These are phyloP conservation scores for Pulveroboletus sp. DNA, from an alignment of 768 basidiomycete genomes.

Conservation along the genomic window DNA sequence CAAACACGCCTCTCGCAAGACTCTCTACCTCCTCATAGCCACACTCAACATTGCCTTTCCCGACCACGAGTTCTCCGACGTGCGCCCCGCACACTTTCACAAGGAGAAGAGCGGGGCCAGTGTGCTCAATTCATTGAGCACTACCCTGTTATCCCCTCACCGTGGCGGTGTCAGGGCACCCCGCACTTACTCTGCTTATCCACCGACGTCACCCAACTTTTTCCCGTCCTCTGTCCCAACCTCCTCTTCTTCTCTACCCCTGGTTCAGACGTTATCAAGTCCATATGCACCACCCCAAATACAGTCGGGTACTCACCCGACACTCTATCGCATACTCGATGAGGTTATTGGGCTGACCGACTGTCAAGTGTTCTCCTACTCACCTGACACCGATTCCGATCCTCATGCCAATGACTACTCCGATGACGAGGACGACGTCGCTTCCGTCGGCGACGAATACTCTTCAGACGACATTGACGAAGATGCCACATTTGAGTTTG, in stretches of 20 bases:
- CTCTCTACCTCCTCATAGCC: constrained; percentile 91
- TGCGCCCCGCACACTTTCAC: constrained; percentile 85
- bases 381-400: constrained; percentile 89
- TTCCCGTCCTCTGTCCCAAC: constrained; percentile 68
- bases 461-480: constrained; percentile 71
- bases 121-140: constrained; percentile 82
- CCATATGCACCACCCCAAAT: constrained; percentile 70
- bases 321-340: constrained; percentile 82
- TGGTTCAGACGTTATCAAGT: constrained; percentile 51
- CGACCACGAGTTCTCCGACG: constrained; percentile 94
- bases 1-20: constrained; percentile 81
- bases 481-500: constrained; percentile 71
- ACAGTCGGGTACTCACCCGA: constrained; percentile 81
- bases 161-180: constrained; percentile 63
- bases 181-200: constrained; percentile 83
- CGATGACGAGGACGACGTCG: constrained; percentile 73
- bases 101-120: constrained; percentile 70
- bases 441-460: constrained; percentile 61
- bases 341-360: constrained; percentile 86
- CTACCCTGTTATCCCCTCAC: constrained; percentile 71
- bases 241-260: constrained; percentile 69
- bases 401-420: constrained; percentile 84
- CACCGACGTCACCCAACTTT: constrained; percentile 64
- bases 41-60: constrained; percentile 97
- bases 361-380: constrained; percentile 94